Conservation (phyloP, 2,329 filamentous ascomycete species). For the Aspergillus glaucus region DNA sequence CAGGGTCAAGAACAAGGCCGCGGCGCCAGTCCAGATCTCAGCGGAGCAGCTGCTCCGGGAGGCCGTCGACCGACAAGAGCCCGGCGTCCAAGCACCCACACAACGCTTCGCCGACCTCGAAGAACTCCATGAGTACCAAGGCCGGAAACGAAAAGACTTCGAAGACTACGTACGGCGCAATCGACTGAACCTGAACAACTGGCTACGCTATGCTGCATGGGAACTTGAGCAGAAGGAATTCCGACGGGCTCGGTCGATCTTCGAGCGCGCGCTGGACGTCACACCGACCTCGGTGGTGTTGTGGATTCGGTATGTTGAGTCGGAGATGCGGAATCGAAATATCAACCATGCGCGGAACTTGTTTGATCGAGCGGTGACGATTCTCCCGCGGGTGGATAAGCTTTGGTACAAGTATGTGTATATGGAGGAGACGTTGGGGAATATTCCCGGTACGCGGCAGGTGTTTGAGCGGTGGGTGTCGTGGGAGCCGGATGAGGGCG, state of each 20-base stretch:
- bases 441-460: conserved; percentile 83
- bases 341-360: conserved; percentile 96
- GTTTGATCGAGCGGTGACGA: conserved; percentile 88
- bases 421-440: conserved; percentile 96
- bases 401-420: conserved; percentile 99
- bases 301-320: conserved; percentile 91
- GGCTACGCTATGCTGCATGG: conserved; percentile 96
- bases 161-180: conserved; percentile 97
- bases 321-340: conserved; percentile 90
- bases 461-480: conserved; percentile 98
- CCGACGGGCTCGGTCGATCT: conserved; percentile 81
- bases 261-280: conserved; percentile 89
- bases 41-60: conserved; percentile 96
- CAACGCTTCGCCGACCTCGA: conserved; percentile 95
- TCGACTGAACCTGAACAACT: conserved; percentile 94
- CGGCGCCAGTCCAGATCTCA: conserved; percentile 84
- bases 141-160: conserved; percentile 90
- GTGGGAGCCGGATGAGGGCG: conserved; percentile 94
- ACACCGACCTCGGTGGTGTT: conserved; percentile 78
- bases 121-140: conserved; percentile 96
- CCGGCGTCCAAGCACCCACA: conserved; percentile 77
- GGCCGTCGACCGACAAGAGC: conserved; percentile 93
- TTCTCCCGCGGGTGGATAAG: conserved; percentile 86
- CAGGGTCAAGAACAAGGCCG: conserved; percentile 96
- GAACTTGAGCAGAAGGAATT: conserved; percentile 98